Conservation (phyloP, 768 basidiomycete genomes). For the Lenzites betulinus region DNA sequence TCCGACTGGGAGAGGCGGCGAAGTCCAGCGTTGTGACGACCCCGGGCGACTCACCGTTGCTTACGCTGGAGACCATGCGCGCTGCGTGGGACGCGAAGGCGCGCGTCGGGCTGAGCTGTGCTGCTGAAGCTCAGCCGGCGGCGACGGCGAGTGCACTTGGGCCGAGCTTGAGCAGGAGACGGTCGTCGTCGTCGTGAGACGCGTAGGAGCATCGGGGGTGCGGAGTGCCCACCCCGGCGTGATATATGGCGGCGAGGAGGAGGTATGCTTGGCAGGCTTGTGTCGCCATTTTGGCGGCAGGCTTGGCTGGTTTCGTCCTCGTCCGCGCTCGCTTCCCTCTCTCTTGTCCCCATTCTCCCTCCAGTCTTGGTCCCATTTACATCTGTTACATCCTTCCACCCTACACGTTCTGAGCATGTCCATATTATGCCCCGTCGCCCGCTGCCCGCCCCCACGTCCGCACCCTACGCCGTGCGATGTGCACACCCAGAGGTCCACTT, state of each 20-base stretch:
- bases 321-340: not conserved
- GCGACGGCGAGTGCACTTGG: not conserved
- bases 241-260: not conserved
- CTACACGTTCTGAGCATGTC: too few species aligned
- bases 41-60: slow-evolving; percentile 11
- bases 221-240: not conserved
- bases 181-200: slow-evolving; percentile 9
- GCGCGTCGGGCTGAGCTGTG: slow-evolving; percentile 7
- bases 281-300: not conserved
- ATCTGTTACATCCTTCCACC: too few species aligned
- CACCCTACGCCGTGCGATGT: too few species aligned
- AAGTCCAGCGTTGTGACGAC: not conserved
- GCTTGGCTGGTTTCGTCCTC: not conserved
- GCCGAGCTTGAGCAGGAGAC: slow-evolving; percentile 14
- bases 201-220: too few species aligned
- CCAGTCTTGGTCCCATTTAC: too few species aligned
- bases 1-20: not conserved
- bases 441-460: too few species aligned
- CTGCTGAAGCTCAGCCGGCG: not conserved
- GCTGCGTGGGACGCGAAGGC: slow-evolving; percentile 13
- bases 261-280: slow-evolving; percentile 5
- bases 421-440: too few species aligned
- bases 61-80: slow-evolving; percentile 16
- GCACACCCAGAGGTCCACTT: too few species aligned
- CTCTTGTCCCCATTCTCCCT: not conserved